Conservation (phyloP, 2,329 filamentous ascomycete genomes). For the Hortaea werneckii region DNA sequence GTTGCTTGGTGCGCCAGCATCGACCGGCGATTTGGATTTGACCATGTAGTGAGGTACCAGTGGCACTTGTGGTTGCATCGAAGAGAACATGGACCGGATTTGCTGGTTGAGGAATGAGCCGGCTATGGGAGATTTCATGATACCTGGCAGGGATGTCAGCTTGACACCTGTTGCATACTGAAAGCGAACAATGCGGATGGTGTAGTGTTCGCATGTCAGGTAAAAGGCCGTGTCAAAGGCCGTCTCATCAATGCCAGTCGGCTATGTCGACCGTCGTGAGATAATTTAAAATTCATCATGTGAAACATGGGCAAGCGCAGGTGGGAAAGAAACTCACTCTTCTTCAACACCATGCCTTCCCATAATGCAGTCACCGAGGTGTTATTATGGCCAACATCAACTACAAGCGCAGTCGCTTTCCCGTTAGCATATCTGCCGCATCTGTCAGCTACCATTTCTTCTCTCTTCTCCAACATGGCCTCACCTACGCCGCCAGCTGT, state of each 20-base stretch:
- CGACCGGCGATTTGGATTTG: constrained; percentile 76
- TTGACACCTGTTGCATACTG: not conserved
- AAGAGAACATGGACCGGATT: constrained; percentile 68
- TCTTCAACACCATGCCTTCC: constrained; percentile 87
- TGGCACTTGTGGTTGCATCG: constrained; percentile 57
- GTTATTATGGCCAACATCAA: constrained; percentile 83
- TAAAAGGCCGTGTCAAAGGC: constrained; percentile 6
- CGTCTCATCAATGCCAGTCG: constrained; percentile 7
- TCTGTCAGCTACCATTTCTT: constrained; percentile 9
- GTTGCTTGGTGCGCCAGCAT: constrained; percentile 71
- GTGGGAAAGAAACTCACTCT: constrained; percentile 33
- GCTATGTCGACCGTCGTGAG: constrained; percentile 12
- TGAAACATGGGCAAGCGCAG: not conserved
- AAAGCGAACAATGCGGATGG: not conserved
- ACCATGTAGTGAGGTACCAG: constrained; percentile 81
- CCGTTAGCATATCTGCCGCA: constrained; percentile 64
- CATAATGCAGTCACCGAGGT: constrained; percentile 85
- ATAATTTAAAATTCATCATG: constrained; percentile 5
- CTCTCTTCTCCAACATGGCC: not conserved
- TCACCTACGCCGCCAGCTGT: constrained; percentile 63
- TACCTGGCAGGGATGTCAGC: constrained; percentile 36
- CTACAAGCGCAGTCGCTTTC: constrained; percentile 83
- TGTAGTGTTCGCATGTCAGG: not conserved
- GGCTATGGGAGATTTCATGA: constrained; percentile 74
- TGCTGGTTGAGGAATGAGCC: constrained; percentile 87